Base-by-base conservation (phyloP, 2,329 filamentous ascomycete genomes). In the Curvularia sp. region DNA sequence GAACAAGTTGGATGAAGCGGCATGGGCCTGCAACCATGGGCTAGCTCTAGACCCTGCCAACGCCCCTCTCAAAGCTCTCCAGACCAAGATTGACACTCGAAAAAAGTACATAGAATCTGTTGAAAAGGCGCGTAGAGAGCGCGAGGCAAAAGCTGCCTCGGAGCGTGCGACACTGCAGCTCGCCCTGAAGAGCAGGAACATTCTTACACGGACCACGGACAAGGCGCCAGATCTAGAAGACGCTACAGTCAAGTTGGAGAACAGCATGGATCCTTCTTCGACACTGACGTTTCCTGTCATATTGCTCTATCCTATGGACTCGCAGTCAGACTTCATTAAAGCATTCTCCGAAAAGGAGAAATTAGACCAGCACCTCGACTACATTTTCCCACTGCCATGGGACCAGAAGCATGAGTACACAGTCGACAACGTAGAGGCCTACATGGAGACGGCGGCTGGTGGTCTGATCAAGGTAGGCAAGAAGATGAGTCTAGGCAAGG, bases 321-420 rank as follows among this genome's bases (percentile, higher is more conserved):
- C 89, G 46, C 88, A 98, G 80, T 90, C 87, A 1, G 95, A 99
- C 77, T 95, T 99, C 69, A 85, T 99, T 78, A 97, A 96, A 80
- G 86, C 86, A 0, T 95, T 97, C 69, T 83, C 84, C 51, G 95
- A 98, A 81, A 86, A 84, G 59, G 88, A 95, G 67, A 84, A 84
- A 15, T 81, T 97, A 27, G 83, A 83, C 7, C 88, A 94, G 65
- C 93, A 97, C 76, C 81, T 99, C 49, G 82, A 83, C 3, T 97
- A 97, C 71, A 89, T 98, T 9, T 86, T 99, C 57, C 94, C 93
- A 2, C 78, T 93, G 69, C 92, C 93, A 12, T 99, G 95, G 95
- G 95, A 98, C 69, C 71, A 76, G 15, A 80, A 83, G 59, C 78
- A 83, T 1, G 87, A 87, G 69, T 97, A 97, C 77, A 84, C 80